Base-by-base conservation (phyloP, 202 grass and related monocot genomes). In the Panicum virgatum region DNA sequence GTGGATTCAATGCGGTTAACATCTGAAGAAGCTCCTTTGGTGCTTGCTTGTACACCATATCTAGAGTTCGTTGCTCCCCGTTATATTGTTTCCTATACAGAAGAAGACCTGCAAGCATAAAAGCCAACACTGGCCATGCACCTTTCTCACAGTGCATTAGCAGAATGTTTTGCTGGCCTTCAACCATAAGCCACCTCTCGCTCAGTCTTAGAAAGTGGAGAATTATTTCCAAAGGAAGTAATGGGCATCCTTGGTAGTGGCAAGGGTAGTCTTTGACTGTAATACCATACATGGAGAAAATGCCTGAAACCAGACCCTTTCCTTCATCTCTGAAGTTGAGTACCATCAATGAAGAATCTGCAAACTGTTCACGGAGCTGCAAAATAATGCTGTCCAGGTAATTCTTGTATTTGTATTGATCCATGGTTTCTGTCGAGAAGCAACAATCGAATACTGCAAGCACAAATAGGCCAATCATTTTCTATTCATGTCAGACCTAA, bases 31-130 rank as follows among this genome's bases (percentile, higher is more conserved):
- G 82, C 76, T 95, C 96, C 75, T 86, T 98, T 1, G 96, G 92
- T 73, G 88, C 96, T 82, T 95, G 92, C 80, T 93, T 98, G 50
- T 98, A 95, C 71, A 98, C 90, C 88, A 95, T 95, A 85, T 95
- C 92, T 46, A 98, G 86, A 62, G 96, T 98, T 85, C 86, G 93
- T 81, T 95, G 92, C 58, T 98, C 96, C 18, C 92, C 92, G 4
- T 84, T 95, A 69, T 95, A 98, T 25, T 98, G 96, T 62, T 88
- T 94, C 76, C 90, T 86, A 36, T 95, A 93, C 32, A 98, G 34
- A 46, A 98, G 76, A 80, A 98, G 96, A 83, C 88, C 85, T 68
- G 92, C 96, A 84, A 98, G 90, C 92, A 98, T 95, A 84, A 98
- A 98, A 30, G 96, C 92, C 82, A 98, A 80, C 50, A 95, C 83